A percentile compares a stretch with the other conserved stretches of the same genome.
These are phyloP conservation scores for Mycosarcoma mackinlayi DNA, from an alignment of 1,284 basidiomycete genomes.

Conservation along the genomic window DNA sequence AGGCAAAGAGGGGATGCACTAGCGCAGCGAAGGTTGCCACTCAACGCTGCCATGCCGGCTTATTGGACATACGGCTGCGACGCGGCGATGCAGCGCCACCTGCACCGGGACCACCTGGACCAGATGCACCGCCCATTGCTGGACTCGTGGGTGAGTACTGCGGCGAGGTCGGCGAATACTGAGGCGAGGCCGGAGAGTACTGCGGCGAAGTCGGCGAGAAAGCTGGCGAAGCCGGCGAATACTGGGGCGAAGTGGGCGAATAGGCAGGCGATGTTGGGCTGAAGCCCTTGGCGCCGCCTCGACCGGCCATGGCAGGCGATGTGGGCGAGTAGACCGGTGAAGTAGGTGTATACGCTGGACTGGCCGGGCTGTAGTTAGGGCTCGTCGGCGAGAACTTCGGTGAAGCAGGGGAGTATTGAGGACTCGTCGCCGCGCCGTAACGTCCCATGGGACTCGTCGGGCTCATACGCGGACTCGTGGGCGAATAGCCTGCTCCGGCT, in stretches of 20 bases:
- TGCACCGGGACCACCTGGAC: conserved; percentile 23
- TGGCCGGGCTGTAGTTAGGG: conserved; percentile 57
- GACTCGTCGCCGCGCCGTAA: conserved; percentile 71
- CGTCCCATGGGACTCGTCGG: conserved; percentile 65
- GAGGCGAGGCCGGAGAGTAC: conserved; percentile 68
- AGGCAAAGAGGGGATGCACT: too few relatives aligned
- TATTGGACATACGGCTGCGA: conserved; percentile 61
- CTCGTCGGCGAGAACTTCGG: conserved; percentile 60
- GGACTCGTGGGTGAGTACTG: conserved; percentile 62
- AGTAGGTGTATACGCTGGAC: conserved; percentile 71
- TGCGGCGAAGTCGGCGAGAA: conserved; percentile 83
- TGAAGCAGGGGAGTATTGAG: conserved; percentile 63
- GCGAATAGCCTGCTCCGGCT: conserved; percentile 60
- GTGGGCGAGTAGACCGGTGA: conserved; percentile 63
- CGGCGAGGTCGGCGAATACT: conserved; percentile 64
- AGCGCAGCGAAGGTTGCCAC: too few relatives aligned
- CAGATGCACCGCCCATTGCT: conserved; percentile 39
- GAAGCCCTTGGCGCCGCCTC: conserved; percentile 47
- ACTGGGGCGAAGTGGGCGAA: conserved; percentile 63
- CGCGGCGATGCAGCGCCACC: conserved; percentile 58
- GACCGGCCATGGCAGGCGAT: conserved; percentile 40
- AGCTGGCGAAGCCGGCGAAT: conserved; percentile 69
- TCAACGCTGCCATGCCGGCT: conserved; percentile 62
- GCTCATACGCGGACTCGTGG: conserved; percentile 61
- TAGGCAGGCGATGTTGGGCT: conserved; percentile 58